Conservation (phyloP, 2,329 filamentous ascomycete genomes). For the Monilinia aucupariae region DNA sequence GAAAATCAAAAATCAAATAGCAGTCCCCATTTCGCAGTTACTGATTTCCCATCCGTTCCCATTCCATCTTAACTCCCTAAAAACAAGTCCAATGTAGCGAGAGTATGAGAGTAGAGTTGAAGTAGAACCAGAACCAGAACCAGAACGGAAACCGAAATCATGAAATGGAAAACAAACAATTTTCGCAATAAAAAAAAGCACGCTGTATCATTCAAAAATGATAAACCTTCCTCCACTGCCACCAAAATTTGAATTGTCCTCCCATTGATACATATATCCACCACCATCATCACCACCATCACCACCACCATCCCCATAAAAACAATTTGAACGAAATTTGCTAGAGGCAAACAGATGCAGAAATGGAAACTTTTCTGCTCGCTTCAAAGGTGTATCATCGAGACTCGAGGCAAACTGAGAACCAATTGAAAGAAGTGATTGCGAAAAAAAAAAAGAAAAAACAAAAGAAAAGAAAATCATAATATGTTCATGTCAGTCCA, state of each 20-base stretch:
- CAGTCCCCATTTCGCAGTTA: neutral
- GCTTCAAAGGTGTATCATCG: conserved; percentile 10
- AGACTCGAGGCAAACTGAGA: neutral
- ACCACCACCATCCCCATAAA: neutral
- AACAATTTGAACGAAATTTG: neutral
- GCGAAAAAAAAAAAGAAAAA: neutral
- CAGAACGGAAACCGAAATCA: conserved; percentile 1
- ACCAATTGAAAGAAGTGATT: conserved; percentile 6
- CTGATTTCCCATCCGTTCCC: neutral
- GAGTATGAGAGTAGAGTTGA: conserved; percentile 9
- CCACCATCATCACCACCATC: conserved; percentile 4
- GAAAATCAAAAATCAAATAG: conserved; percentile 1
- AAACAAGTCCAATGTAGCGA: conserved; percentile 1
- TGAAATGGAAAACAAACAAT: neutral
- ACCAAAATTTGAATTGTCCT: neutral
- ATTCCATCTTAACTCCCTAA: conserved; percentile 7
- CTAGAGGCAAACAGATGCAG: neutral
- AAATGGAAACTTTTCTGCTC: neutral
- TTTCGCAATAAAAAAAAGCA: neutral
- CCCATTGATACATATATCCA: conserved; percentile 10
- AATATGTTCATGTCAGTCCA: conserved; percentile 10
- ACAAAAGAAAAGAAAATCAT: conserved; percentile 10
- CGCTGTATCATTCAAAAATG: conserved; percentile 9
- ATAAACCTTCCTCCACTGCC: neutral
- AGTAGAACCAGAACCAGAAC: conserved; percentile 3